Evolutionary conservation across 768 basidiomycete species (phyloP).

Genomic region (Rhodotorula graminis): DNA sequence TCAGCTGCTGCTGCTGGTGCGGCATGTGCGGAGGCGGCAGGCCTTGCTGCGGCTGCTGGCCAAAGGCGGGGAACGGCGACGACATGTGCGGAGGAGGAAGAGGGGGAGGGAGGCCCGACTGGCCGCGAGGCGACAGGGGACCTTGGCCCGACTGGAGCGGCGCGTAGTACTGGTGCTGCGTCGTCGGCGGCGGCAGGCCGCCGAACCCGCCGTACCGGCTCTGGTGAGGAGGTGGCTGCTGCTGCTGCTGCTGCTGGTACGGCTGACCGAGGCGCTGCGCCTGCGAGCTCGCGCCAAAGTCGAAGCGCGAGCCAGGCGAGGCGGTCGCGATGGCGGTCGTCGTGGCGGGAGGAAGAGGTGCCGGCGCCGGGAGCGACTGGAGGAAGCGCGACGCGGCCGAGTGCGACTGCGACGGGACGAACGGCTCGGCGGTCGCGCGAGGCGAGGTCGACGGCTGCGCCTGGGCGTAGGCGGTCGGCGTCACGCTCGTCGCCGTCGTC

Average conservation of each 20-base stretch:
- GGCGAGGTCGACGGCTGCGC: constrained; percentile 5
- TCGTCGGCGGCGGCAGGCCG: constrained; percentile 6
- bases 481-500: background rate
- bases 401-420: constrained; percentile 9
- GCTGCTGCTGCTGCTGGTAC: background rate
- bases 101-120: background rate
- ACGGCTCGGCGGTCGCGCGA: constrained; percentile 26
- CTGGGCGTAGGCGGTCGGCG: background rate
- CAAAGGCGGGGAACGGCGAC: background rate
- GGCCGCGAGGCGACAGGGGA: constrained; percentile 8
- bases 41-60: background rate
- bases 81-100: constrained; percentile 8
- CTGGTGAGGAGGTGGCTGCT: background rate
- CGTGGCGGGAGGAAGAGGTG: constrained; percentile 26
- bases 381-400: constrained; percentile 35
- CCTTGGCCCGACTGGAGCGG: background rate
- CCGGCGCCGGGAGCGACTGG: background rate
- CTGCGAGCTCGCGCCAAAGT: background rate
- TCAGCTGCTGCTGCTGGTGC: background rate
- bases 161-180: constrained; percentile 20
- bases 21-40: background rate
- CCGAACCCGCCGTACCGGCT: background rate
- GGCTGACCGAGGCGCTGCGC: background rate
- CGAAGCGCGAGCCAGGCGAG: constrained; percentile 8
- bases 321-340: constrained; percentile 12